Percentiles rank a stretch among this genome's conserved stretches.
Conservation (phyloP, 352 stramenopile species). For the Poterioochromonas sp. region DNA sequence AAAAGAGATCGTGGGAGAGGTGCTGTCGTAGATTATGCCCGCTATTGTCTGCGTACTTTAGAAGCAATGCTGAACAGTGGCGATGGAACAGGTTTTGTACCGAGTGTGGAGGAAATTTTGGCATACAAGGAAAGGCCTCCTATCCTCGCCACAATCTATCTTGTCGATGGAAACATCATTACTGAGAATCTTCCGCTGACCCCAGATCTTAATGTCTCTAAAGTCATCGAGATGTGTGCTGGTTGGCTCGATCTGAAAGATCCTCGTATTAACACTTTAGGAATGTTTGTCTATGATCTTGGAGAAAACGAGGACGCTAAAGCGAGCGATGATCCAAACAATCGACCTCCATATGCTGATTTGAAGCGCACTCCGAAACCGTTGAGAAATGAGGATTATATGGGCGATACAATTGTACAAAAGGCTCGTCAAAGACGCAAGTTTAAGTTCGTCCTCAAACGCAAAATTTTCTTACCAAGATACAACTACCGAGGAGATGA, state of each 20-base stretch:
- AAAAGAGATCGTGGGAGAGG: slow-evolving; percentile 51
- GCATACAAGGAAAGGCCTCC: slow-evolving; percentile 80
- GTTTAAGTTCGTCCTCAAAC: slow-evolving; percentile 75
- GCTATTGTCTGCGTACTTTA: slow-evolving; percentile 75
- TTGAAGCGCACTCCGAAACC: slow-evolving; percentile 65
- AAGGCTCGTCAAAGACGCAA: slow-evolving; percentile 70
- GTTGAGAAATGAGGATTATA: slow-evolving; percentile 63
- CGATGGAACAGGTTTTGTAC: slow-evolving; percentile 75
- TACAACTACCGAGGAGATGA: slow-evolving; percentile 64
- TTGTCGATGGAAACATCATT: slow-evolving; percentile 76
- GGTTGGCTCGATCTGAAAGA: slow-evolving; percentile 79
- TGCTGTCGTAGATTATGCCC: slow-evolving; percentile 69
- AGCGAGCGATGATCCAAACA: slow-evolving; percentile 50
- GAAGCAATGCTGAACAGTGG: slow-evolving; percentile 73
- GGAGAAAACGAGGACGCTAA: slow-evolving; percentile 57
- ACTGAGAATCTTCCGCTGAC: slow-evolving; percentile 80
- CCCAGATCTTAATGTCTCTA: slow-evolving; percentile 73
- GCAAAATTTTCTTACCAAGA: slow-evolving; percentile 77
- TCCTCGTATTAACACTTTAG: slow-evolving; percentile 49
- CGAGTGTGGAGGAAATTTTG: slow-evolving; percentile 79
- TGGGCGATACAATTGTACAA: slow-evolving; percentile 79
- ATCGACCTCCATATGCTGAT: slow-evolving; percentile 44
- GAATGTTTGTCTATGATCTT: slow-evolving; percentile 57
- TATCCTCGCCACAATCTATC: slow-evolving; percentile 79
- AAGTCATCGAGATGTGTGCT: slow-evolving; percentile 79